Conservation (phyloP, 75 land plant species). For the Cunninghamia lanceolata region DNA sequence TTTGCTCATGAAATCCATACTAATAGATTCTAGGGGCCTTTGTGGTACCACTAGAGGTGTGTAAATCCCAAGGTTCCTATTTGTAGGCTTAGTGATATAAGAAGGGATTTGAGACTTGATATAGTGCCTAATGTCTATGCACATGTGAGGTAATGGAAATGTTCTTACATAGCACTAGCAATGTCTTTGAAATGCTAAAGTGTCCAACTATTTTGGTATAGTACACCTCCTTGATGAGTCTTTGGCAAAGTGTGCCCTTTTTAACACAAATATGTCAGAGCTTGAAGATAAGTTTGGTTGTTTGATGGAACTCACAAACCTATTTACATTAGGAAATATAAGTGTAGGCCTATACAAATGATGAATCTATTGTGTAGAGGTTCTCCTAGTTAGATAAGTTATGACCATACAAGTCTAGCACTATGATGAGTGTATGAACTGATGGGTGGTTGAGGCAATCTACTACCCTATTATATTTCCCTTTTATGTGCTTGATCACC, state of each 20-base stretch:
- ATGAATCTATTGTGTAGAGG: not conserved
- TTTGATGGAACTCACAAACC: not conserved
- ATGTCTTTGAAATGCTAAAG: too few relatives aligned
- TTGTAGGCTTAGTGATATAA: too few relatives aligned
- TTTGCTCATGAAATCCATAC: not conserved
- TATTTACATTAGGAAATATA: not conserved
- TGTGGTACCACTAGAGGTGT: too few relatives aligned
- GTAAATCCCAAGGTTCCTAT: too few relatives aligned
- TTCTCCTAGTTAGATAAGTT: not conserved
- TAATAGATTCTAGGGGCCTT: not conserved
- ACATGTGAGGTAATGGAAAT: not conserved
- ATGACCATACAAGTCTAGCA: not conserved
- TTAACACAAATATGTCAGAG: not conserved
- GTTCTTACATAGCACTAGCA: too few relatives aligned
- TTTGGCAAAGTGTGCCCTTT: not conserved
- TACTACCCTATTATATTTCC: not conserved
- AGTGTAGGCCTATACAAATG: not conserved
- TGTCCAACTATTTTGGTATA: not conserved
- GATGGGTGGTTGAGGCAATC: not conserved
- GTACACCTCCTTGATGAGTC: not conserved
- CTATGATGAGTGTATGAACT: not conserved
- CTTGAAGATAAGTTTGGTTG: not conserved
- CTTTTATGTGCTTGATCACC: not conserved
- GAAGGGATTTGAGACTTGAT: too few relatives aligned
- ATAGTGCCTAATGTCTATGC: not conserved